Base-by-base conservation (phyloP, 306 rosid species). In the Begonia masoniana region DNA sequence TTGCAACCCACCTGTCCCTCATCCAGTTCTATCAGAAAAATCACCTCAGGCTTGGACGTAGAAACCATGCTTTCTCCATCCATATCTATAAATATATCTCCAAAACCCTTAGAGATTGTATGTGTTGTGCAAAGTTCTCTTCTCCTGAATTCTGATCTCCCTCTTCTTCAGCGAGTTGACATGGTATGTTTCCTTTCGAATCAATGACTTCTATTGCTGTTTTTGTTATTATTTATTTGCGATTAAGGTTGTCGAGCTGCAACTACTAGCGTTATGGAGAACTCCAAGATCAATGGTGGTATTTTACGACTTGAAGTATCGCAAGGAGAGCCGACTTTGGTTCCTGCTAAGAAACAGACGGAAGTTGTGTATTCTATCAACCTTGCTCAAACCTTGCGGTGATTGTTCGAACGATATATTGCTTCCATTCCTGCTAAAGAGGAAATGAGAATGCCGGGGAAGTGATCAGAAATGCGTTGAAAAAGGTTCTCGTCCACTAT, bases 331-430 rank as follows among this genome's bases (percentile, higher is more conserved):
- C 76, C 92, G 39, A 77, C 53, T 10, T 52, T 67, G 46, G 81
- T 91, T 15, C 92, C 88, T 0, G 77, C 80, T 68, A 56, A 47
- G 78, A 83, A 68, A 82, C 92, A 12, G 63, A 63, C n/a, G 11
- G 85, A 74, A 43, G 86, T 88, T 19, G 62, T 71, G 24, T 83
- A 83, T 60, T 83, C 85, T 87, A 35, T 83, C 94, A 87, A 83
- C 74, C 84, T 87, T 6, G 96, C 83, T 52, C 96, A 59, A 81
- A 81, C 57, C 76, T 81, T 13, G 91, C 87, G 1, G 82, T 76
- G 23, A 67, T 54, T 2, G 82, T 83, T 19, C 68, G 82, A 1
- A 83, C 96, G 0, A 55, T 83, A n/a, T 87, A 87, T 54, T 76
- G 74, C 65, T 87, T 72, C 11, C n/a, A n/a, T n/a, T n/a, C n/a